Conservation (phyloP, 1,284 basidiomycete species). For the Heterobasidion irregulare region DNA sequence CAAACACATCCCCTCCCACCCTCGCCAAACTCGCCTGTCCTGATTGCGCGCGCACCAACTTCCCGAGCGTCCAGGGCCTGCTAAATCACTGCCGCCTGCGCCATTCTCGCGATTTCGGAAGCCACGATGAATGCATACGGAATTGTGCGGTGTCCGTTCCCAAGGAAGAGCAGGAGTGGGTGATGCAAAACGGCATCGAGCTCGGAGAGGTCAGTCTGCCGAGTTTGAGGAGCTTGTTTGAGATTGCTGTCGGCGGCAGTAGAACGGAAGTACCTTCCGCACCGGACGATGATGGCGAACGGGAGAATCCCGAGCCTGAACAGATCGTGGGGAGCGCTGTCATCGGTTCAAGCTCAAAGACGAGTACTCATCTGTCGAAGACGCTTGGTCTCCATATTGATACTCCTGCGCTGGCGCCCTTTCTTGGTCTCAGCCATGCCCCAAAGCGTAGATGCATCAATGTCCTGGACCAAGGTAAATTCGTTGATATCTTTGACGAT, state of each 20-base stretch:
- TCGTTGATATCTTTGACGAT: slow-evolving; percentile 33
- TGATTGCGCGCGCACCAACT: slow-evolving; percentile 51
- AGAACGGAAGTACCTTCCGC: slow-evolving; percentile 8
- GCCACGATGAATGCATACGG: slow-evolving; percentile 67
- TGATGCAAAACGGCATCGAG: slow-evolving; percentile 45
- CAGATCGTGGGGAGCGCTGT: background rate
- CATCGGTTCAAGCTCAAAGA: background rate
- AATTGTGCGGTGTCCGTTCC: slow-evolving; percentile 45
- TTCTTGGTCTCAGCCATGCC: slow-evolving; percentile 44
- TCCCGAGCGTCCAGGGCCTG: slow-evolving; percentile 68
- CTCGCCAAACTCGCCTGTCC: slow-evolving; percentile 49
- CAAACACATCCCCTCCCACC: slow-evolving; percentile 23
- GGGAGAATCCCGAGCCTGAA: slow-evolving; percentile 5
- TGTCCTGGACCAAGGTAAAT: slow-evolving; percentile 32
- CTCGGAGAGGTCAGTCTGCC: slow-evolving; percentile 45
- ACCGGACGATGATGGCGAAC: background rate
- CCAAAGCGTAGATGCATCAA: slow-evolving; percentile 49
- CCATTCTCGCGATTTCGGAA: slow-evolving; percentile 61
- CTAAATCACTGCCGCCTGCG: slow-evolving; percentile 67
- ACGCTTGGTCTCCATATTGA: slow-evolving; percentile 65
- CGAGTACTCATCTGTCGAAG: slow-evolving; percentile 40
- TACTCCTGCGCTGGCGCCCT: slow-evolving; percentile 62
- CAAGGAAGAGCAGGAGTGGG: slow-evolving; percentile 32
- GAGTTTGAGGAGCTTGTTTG: slow-evolving; percentile 57
- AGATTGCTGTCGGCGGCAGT: slow-evolving; percentile 53